These are phyloP conservation scores for Vararia minispora DNA, from an alignment of 768 basidiomycete genomes.

Conservation along the genomic window DNA sequence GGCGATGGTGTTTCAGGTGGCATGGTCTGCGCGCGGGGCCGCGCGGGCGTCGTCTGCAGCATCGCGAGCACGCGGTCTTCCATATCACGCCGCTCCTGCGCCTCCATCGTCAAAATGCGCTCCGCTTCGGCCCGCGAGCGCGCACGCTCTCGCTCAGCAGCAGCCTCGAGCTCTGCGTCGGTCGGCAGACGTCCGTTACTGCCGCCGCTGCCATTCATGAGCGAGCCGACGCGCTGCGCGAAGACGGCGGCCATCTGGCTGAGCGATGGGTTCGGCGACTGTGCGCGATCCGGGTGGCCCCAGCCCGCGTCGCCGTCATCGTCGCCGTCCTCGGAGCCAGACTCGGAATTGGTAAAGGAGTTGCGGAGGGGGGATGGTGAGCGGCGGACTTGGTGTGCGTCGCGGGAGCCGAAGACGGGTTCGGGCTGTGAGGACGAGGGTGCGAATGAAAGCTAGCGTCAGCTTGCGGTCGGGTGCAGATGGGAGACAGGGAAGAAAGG, in stretches of 20 bases:
- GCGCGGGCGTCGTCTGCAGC: conserved; percentile 37
- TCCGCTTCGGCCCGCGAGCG: conserved; percentile 69
- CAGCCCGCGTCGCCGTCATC: conserved; percentile 31
- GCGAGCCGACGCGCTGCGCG: conserved; percentile 60
- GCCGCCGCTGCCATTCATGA: conserved; percentile 45
- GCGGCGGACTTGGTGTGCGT: conserved; percentile 27
- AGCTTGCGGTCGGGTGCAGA: too few species aligned
- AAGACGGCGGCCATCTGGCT: conserved; percentile 64
- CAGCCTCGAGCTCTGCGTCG: conserved; percentile 74
- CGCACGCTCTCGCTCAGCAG: conserved; percentile 70
- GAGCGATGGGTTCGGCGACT: conserved; percentile 60
- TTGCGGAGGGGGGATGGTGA: conserved; percentile 70
- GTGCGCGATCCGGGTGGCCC: conserved; percentile 37
- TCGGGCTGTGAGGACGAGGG: conserved; percentile 25
- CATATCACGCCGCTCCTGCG: conserved; percentile 51
- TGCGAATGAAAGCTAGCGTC: too few species aligned
- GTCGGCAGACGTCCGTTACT: conserved; percentile 34
- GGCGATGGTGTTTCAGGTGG: conserved; percentile 39
- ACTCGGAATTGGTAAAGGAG: conserved; percentile 31
- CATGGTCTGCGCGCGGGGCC: conserved; percentile 40
- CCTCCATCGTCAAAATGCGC: conserved; percentile 59
- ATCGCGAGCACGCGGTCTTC: conserved; percentile 73
- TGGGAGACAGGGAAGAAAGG: too few species aligned
- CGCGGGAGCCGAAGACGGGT: conserved; percentile 26
- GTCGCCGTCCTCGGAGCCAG: conserved; percentile 35